phyloP scores from a whole-genome alignment of 805 yeast species.

The Citeromyces nyonsensis region DNA sequence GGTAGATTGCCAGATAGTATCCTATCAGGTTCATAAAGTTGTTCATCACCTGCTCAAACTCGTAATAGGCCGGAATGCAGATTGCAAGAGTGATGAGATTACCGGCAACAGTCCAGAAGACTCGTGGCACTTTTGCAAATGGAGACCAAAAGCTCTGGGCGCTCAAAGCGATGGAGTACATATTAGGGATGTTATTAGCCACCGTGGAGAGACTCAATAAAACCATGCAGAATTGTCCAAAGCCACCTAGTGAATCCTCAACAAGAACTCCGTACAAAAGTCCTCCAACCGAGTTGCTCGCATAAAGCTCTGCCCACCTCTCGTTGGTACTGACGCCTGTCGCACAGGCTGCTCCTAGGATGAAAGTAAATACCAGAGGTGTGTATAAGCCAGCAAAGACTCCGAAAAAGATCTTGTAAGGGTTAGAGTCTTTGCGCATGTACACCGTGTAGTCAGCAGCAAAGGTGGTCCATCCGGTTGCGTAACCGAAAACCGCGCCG shows the following conservation, averaged over 20 bases:
- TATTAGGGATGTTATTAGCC: constrained; percentile 85
- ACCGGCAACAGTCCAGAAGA: constrained; percentile 67
- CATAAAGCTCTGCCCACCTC: constrained; percentile 34
- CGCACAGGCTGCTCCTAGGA: constrained; percentile 77
- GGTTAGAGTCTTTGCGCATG: constrained; percentile 53
- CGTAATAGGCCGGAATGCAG: constrained; percentile 77
- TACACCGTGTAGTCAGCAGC: constrained; percentile 89
- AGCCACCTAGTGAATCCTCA: constrained; percentile 67
- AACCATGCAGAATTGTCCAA: constrained; percentile 84
- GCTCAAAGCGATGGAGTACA: constrained; percentile 80
- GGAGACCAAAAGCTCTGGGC: constrained; percentile 77
- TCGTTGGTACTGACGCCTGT: constrained; percentile 39
- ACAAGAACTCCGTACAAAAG: constrained; percentile 67
- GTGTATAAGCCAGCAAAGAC: constrained; percentile 47
- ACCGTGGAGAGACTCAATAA: constrained; percentile 74
- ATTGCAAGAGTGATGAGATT: constrained; percentile 70
- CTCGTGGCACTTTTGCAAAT: constrained; percentile 65
- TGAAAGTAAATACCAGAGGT: constrained; percentile 61
- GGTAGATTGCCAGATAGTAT: constrained; percentile 81
- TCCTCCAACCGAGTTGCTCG: constrained; percentile 57
- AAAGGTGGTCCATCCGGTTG: constrained; percentile 89
- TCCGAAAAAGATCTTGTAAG: constrained; percentile 43
- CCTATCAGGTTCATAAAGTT: constrained; percentile 87
- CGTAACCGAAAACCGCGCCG: constrained; percentile 72
- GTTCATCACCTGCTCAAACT: constrained; percentile 56